Evolutionary conservation across 371 early-diverging fungal genomes (phyloP), one percentile per base, ranked within the genome.

Genomic region (Mortierella sp.): DNA sequence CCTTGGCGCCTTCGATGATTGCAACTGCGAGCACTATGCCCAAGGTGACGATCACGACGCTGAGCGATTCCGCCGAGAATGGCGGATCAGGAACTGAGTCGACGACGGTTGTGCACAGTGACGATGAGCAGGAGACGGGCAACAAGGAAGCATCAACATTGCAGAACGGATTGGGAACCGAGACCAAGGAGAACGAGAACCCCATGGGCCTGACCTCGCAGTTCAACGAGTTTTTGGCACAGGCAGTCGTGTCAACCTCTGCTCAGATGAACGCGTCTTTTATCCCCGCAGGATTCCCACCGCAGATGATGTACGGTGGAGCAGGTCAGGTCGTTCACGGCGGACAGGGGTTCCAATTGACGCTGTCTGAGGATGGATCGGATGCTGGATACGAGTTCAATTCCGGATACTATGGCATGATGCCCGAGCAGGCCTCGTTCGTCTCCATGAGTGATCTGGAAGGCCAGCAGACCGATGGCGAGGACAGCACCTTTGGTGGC

Each of bases 391-490:
- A 81, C 50, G 82, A 79, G 21, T 79, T 81, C 64, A 76, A 40
- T 53, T 69, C 81, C 51, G 79, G 86, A 54, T 86, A 86, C 80
- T 86, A 86, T 76, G 82, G 82, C 34, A 74, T 86, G 79, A 86
- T 79, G 50, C 79, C 79, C 82, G 86, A 86, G 86, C 86, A 86
- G 86, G 86, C 86, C 82, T 86, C 86, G 82, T 81, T 82, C 75
- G 86, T 86, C 77, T 86, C 86, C 77, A 81, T 86, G 82, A 81
- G 82, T 67, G 86, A 86, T 69, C 77, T 86, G 72, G 86, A 86
- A 76, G 82, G 82, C 44, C 82, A 86, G 13, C 86, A 86, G 61
- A 86, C 86, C 14, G 86, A 86, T 71, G 86, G 86, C 21, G 86
- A 86, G 50, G 86, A 86, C 61, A 86, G 82, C 37, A 76, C 86